phyloP scores from a whole-genome alignment of 495 filamentous ascomycete genomes.

The Aspergillus kassunensis region DNA sequence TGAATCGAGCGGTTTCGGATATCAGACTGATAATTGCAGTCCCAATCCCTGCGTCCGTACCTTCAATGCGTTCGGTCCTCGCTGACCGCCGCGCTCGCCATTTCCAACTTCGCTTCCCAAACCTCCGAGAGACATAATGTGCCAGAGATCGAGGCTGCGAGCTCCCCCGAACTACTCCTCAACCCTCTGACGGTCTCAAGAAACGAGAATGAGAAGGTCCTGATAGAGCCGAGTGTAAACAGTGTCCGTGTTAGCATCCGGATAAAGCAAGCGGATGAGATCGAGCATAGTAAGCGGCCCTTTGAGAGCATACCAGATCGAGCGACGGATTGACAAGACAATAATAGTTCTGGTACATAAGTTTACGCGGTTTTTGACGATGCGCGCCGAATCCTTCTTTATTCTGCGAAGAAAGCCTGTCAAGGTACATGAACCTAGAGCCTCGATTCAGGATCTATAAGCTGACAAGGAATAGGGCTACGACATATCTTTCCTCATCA shows the following conservation, averaged over 20 bases:
- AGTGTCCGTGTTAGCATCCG: constrained; percentile 92
- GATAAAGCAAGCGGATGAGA: constrained; percentile 99
- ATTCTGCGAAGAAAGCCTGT: constrained; percentile 92
- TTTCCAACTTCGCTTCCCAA: constrained; percentile 97
- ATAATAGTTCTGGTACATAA: constrained; percentile 79
- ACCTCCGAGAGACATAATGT: constrained; percentile 95
- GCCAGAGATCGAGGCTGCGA: constrained; percentile 90
- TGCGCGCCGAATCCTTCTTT: constrained; percentile 96
- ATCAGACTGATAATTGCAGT: constrained; percentile 48
- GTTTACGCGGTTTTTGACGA: constrained; percentile 92
- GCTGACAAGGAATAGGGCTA: constrained; percentile 63
- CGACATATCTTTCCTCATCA: constrained; percentile 97
- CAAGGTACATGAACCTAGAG: constrained; percentile 53
- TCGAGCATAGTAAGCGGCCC: constrained; percentile 62
- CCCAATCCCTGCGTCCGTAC: constrained; percentile 96
- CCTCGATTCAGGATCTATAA: background rate
- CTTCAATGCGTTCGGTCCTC: constrained; percentile 94
- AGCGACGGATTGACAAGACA: background rate
- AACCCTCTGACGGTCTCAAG: constrained; percentile 83
- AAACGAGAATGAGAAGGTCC: constrained; percentile 90
- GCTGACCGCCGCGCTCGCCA: constrained; percentile 86
- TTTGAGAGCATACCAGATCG: background rate
- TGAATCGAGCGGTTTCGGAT: background rate
- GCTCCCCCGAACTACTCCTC: constrained; percentile 90
- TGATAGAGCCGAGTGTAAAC: constrained; percentile 92